phyloP scores from a whole-genome alignment of 2,329 filamentous ascomycete genomes.

The Diaporthe longicolla region DNA sequence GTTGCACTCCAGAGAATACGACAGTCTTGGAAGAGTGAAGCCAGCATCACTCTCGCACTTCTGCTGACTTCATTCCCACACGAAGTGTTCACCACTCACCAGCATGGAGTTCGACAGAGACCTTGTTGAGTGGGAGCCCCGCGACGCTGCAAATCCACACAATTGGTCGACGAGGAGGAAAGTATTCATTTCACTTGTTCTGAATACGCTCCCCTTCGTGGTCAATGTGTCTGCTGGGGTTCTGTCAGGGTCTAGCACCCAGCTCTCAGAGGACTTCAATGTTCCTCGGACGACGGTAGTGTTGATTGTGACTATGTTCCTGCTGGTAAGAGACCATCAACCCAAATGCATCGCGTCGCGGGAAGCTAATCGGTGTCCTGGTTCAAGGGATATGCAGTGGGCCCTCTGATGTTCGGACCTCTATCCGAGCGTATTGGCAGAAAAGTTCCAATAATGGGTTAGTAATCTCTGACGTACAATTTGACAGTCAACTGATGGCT shows the following conservation, averaged over 20 bases:
- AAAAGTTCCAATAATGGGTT: constrained; percentile 4
- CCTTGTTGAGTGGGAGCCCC: constrained; percentile 14
- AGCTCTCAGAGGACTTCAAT: not conserved
- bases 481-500: not conserved
- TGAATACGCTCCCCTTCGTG: constrained; percentile 13
- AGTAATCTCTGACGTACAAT: not conserved
- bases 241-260: constrained; percentile 3
- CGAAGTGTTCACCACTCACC: not conserved
- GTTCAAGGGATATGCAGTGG: not conserved
- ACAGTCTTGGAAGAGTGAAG: not conserved
- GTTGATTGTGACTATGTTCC: constrained; percentile 9
- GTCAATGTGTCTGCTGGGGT: constrained; percentile 20
- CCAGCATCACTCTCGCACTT: not conserved
- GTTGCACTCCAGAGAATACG: not conserved
- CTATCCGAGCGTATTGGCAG: constrained; percentile 6
- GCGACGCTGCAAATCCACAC: constrained; percentile 10
- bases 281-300: not conserved
- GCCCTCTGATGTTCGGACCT: constrained; percentile 9
- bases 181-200: constrained; percentile 6
- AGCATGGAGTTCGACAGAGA: constrained; percentile 9
- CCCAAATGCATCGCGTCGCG: too few species aligned
- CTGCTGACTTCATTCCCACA: not conserved
- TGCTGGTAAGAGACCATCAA: not conserved
- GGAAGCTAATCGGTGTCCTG: not conserved
- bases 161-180: constrained; percentile 8